Base-by-base conservation (phyloP, 495 filamentous ascomycete genomes). In the Neurospora sp. region DNA sequence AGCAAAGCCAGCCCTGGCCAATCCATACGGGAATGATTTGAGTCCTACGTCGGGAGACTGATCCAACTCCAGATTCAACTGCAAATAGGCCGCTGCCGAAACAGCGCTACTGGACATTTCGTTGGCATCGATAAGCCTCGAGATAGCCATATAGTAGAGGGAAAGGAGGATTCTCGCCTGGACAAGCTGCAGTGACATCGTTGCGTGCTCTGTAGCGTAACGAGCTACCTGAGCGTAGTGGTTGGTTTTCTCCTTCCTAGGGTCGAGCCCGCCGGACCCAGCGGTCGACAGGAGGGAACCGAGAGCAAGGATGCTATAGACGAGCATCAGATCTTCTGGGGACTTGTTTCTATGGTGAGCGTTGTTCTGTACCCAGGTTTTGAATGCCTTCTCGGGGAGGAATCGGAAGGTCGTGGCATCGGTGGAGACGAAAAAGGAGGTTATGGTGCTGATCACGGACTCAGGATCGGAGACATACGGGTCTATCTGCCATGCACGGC, bases 281-380 rank as follows among this genome's bases (percentile, higher is more conserved):
- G 53, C 22, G 27, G 27, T 61, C 53, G 53, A 61, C 14, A 61
- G 53, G 12, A 61, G 77, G 16, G 88, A 84, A 9, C 86, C 88
- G 73, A 89, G 73, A 3, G 88, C 83, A 76, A 92, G 86, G 76
- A 90, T 86, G 14, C 86, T 86, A 81, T 91, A 93, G 68, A 90
- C 84, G 68, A 91, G 84, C 89, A 92, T 93, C 76, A 86, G 86
- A 80, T 92, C 91, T 78, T 89, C 88, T 74, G 83, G 82, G 59
- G 84, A 86, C 77, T 91, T 91, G 22, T 81, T 84, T 35, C 12
- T 35, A 61, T 61, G 53, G 72, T 84, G 81, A 73, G 83, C 84
- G 53, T 80, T 83, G 77, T 82, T 73, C 80, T 75, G 39, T 71
- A 82, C 73, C 80, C 79, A 80, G 39, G 76, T 35, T 42, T 73